Conservation (phyloP, 1,139 yeast species). For the Dujonia santamariae region DNA sequence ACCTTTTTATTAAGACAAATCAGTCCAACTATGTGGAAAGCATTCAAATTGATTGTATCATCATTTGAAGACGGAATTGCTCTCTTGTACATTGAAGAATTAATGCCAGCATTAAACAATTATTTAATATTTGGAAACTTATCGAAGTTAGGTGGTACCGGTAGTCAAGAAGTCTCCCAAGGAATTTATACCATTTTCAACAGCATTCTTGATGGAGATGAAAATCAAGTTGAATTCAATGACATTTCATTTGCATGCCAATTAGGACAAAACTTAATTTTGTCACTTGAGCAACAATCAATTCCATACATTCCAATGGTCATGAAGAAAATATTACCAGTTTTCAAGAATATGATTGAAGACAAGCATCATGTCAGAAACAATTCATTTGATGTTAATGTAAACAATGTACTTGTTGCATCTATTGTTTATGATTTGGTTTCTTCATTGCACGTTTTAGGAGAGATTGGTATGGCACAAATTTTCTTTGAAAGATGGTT, state of each 20-base stretch:
- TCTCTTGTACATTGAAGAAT: slow-evolving; percentile 68
- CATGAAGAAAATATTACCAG: slow-evolving; percentile 25
- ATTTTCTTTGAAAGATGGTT: slow-evolving; percentile 71
- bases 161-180: slow-evolving; percentile 27
- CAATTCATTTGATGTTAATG: slow-evolving; percentile 49
- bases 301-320: slow-evolving; percentile 40
- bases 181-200: slow-evolving; percentile 32
- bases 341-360: slow-evolving; percentile 13
- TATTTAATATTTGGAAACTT: slow-evolving; percentile 69
- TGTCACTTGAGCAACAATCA: slow-evolving; percentile 42
- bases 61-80: slow-evolving; percentile 61
- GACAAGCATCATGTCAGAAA: slow-evolving; percentile 23
- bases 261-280: slow-evolving; percentile 53
- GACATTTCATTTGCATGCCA: slow-evolving; percentile 53
- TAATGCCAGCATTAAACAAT: slow-evolving; percentile 72
- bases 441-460: slow-evolving; percentile 52
- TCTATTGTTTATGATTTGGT: slow-evolving; percentile 62
- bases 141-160: no score
- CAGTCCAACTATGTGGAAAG: slow-evolving; percentile 74
- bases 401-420: slow-evolving; percentile 66
- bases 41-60: slow-evolving; percentile 54
- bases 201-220: slow-evolving; percentile 38
- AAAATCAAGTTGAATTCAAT: slow-evolving; percentile 36
- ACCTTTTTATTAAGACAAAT: slow-evolving; percentile 71
- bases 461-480: slow-evolving; percentile 41